Evolutionary conservation across 2,329 filamentous ascomycete species (phyloP).

Genomic region (Colletotrichum abscissum): DNA sequence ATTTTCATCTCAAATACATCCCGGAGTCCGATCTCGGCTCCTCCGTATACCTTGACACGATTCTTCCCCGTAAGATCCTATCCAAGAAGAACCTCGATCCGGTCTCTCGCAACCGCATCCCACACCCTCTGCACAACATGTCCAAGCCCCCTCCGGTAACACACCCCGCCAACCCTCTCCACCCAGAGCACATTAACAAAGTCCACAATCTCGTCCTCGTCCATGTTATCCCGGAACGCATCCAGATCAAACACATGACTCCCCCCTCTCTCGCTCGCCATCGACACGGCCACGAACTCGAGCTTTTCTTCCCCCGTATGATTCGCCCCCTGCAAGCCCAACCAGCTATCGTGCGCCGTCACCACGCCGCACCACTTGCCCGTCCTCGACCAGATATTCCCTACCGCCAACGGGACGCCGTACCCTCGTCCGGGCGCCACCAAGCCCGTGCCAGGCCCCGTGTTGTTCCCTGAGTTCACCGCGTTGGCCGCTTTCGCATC

Average conservation of each 20-base stretch:
- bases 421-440: constrained; percentile 20
- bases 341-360: constrained; percentile 57
- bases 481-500: constrained; percentile 41
- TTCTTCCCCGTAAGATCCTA: constrained; percentile 44
- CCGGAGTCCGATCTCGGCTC: neutral
- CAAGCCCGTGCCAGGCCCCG: constrained; percentile 34
- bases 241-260: constrained; percentile 44
- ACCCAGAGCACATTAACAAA: constrained; percentile 60
- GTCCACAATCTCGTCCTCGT: constrained; percentile 55
- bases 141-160: constrained; percentile 54
- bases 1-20: neutral
- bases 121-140: constrained; percentile 54
- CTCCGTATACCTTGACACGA: neutral
- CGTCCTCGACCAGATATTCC: constrained; percentile 52
- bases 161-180: constrained; percentile 55
- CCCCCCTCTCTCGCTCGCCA: constrained; percentile 49
- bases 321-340: constrained; percentile 58
- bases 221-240: constrained; percentile 53
- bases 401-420: constrained; percentile 51
- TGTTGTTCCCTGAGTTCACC: constrained; percentile 28
- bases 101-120: constrained; percentile 52
- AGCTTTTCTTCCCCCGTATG: constrained; percentile 54
- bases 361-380: constrained; percentile 55
- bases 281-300: constrained; percentile 56
- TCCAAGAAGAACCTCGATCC: constrained; percentile 55